These are phyloP conservation scores for Globisporangium okanoganense DNA, from an alignment of 352 stramenopile species.

Conservation along the genomic window DNA sequence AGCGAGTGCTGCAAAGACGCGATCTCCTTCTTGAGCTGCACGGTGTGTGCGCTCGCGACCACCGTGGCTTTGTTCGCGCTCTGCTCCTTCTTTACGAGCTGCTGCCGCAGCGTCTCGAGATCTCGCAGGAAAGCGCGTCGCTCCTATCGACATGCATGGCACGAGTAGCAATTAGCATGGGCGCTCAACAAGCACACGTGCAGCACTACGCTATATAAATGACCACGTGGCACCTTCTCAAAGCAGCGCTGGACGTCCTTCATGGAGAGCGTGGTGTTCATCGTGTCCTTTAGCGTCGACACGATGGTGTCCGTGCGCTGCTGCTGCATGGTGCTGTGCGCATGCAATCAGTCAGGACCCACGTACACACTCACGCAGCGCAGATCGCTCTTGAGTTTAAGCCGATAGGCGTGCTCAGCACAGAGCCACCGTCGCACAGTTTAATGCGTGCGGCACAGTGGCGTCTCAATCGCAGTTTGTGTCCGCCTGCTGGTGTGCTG, in stretches of 20 bases:
- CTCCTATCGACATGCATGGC: constrained; percentile 48
- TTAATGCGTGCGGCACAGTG: neutral
- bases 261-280: constrained; percentile 45
- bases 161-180: too few relatives aligned
- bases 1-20: constrained; percentile 46
- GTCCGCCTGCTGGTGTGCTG: neutral
- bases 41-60: constrained; percentile 50
- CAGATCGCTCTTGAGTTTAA: too few relatives aligned
- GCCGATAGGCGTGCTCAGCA: too few relatives aligned
- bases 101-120: constrained; percentile 67
- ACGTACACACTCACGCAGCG: neutral
- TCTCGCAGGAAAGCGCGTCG: constrained; percentile 59
- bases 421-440: neutral
- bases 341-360: neutral
- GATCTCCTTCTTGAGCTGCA: constrained; percentile 82
- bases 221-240: constrained; percentile 56
- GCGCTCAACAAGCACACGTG: too few relatives aligned
- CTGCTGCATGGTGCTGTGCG: neutral
- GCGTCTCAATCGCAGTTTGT: neutral
- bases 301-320: constrained; percentile 14
- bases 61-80: constrained; percentile 36
- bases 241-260: constrained; percentile 75
- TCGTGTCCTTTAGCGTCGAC: constrained; percentile 4
- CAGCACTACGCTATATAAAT: too few relatives aligned
- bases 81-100: constrained; percentile 78